Percentiles rank a stretch among this genome's conserved stretches.
Evolutionary conservation across 2,329 filamentous ascomycete genomes (phyloP).

Genomic region (Alternaria conjuncta): DNA sequence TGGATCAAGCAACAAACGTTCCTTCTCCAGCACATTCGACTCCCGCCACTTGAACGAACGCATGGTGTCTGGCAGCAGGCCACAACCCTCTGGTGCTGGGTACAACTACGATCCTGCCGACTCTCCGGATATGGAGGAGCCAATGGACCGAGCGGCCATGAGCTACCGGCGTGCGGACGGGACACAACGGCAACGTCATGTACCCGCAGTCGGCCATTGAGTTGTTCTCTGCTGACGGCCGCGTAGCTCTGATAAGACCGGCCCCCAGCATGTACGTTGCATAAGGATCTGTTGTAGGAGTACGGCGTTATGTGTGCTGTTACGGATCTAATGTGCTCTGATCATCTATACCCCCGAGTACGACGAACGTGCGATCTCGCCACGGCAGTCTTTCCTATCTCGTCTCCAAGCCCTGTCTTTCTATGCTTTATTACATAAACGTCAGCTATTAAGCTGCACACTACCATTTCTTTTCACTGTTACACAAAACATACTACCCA

Average conservation of each 20-base stretch:
- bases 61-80: constrained; percentile 54
- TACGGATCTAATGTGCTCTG: constrained; percentile 20
- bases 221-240: constrained; percentile 15
- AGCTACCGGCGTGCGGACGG: constrained; percentile 57
- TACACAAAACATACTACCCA: constrained; percentile 1
- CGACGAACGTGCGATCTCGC: constrained; percentile 17
- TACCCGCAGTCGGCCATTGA: constrained; percentile 43
- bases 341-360: constrained; percentile 28
- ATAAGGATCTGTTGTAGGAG: constrained; percentile 14
- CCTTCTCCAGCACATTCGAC: constrained; percentile 55
- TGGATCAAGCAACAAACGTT: constrained; percentile 52
- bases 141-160: constrained; percentile 50
- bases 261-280: neutral
- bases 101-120: constrained; percentile 45
- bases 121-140: constrained; percentile 50
- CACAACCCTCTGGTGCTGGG: constrained; percentile 39
- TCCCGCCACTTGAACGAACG: constrained; percentile 52
- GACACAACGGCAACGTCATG: constrained; percentile 47
- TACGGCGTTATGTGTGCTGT: constrained; percentile 21
- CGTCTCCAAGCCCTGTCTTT: neutral
- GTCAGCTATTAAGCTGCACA: constrained; percentile 4
- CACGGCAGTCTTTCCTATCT: constrained; percentile 3
- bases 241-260: neutral
- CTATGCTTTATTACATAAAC: neutral
- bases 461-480: neutral